Conservation (phyloP, 1,139 yeast species). For the Sugiyamaella pinicola region DNA sequence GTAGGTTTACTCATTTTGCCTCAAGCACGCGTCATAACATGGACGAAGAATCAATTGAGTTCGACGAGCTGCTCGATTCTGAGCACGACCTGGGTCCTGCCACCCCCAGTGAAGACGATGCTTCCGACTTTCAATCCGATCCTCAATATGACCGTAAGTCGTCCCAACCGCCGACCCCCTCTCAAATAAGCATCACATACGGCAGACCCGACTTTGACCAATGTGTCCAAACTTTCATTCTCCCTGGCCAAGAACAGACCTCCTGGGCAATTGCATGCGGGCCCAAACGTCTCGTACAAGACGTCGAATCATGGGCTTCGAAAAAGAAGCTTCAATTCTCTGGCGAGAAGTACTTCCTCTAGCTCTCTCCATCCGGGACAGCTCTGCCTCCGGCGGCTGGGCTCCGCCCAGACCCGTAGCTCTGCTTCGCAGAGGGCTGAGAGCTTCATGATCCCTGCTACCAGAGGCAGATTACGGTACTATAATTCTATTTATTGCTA, state of each 20-base stretch:
- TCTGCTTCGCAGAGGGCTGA: not conserved
- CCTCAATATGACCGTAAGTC: constrained; percentile 14
- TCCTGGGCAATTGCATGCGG: constrained; percentile 76
- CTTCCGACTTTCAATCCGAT: not conserved
- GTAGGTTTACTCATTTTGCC: not conserved
- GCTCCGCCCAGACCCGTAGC: not conserved
- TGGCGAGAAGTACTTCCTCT: constrained; percentile 46
- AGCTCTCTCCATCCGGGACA: not conserved
- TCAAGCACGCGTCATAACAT: not conserved
- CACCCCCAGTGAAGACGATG: constrained; percentile 7
- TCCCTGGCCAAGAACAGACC: constrained; percentile 35
- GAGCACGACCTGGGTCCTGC: constrained; percentile 24
- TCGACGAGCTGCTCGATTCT: constrained; percentile 34
- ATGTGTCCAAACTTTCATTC: constrained; percentile 27
- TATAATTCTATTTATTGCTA: too few relatives aligned
- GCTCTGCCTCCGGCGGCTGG: not conserved
- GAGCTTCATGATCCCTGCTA: too few relatives aligned
- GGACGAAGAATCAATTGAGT: constrained; percentile 32
- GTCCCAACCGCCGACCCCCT: constrained; percentile 27
- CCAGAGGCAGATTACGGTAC: too few relatives aligned
- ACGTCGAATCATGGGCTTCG: constrained; percentile 51
- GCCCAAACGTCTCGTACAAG: constrained; percentile 54
- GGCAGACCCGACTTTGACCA: constrained; percentile 39
- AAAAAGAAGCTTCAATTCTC: constrained; percentile 45
- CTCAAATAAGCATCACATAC: constrained; percentile 28